A percentile compares a stretch with the other conserved stretches of the same genome.
These are phyloP conservation scores for Ogataea trehaloabstinens DNA, from an alignment of 805 yeast genomes.

Conservation along the genomic window DNA sequence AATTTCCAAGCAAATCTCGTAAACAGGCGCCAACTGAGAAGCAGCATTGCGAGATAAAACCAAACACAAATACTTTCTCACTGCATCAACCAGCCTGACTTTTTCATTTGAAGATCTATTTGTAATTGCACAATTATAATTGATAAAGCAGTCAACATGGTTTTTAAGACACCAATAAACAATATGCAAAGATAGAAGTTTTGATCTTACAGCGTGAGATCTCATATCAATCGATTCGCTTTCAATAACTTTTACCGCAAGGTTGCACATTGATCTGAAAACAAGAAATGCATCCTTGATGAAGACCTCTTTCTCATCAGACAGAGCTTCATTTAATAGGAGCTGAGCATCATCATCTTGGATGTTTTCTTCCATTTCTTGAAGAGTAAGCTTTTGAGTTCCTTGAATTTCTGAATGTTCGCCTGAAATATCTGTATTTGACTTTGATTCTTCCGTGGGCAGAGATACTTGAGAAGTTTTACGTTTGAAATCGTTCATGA, in stretches of 20 bases:
- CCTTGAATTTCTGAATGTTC: slow-evolving; percentile 1
- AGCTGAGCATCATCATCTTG: slow-evolving; percentile 53
- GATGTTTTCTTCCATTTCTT: slow-evolving; percentile 53
- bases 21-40: slow-evolving; percentile 85
- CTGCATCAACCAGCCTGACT: slow-evolving; percentile 69
- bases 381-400: slow-evolving; percentile 46
- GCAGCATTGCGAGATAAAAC: slow-evolving; percentile 90
- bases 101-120: slow-evolving; percentile 50
- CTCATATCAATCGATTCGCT: slow-evolving; percentile 76
- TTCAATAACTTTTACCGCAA: slow-evolving; percentile 82
- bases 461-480: not conserved
- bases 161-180: slow-evolving; percentile 83
- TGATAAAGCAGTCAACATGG: slow-evolving; percentile 76
- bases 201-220: slow-evolving; percentile 90
- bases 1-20: slow-evolving; percentile 87
- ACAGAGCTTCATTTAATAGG: slow-evolving; percentile 41
- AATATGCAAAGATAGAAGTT: slow-evolving; percentile 81
- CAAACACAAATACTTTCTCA: slow-evolving; percentile 79
- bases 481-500: not conserved
- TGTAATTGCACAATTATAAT: slow-evolving; percentile 52
- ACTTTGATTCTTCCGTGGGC: not conserved
- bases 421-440: not conserved
- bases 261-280: slow-evolving; percentile 91
- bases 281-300: slow-evolving; percentile 91
- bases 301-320: slow-evolving; percentile 61